phyloP scores from a whole-genome alignment of 2,329 filamentous ascomycete genomes.

The Curvularia eragrostidis region DNA sequence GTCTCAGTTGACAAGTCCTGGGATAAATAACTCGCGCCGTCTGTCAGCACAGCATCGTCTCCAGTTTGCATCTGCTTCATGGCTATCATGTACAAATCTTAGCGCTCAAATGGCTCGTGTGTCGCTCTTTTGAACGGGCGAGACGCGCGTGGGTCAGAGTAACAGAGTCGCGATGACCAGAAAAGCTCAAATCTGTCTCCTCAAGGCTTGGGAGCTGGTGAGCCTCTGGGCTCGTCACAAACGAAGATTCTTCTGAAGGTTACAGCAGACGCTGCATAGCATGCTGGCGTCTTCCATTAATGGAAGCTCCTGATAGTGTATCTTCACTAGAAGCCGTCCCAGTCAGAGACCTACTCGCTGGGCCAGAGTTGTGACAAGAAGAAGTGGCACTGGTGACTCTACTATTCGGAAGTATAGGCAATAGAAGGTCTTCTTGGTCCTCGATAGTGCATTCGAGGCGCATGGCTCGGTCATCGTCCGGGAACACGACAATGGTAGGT shows the following conservation, averaged over 20 bases:
- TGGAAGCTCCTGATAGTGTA: neutral
- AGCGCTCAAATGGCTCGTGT: constrained; percentile 31
- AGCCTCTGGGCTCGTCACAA: constrained; percentile 16
- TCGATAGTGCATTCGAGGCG: constrained; percentile 22
- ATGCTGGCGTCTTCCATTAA: neutral
- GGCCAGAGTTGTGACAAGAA: constrained; percentile 31
- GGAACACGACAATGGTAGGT: constrained; percentile 39
- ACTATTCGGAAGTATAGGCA: constrained; percentile 42
- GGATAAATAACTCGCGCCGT: neutral
- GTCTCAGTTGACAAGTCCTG: constrained; percentile 2
- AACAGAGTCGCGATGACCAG: constrained; percentile 43
- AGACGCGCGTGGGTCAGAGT: constrained; percentile 39
- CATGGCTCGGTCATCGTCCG: constrained; percentile 29
- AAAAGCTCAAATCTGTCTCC: constrained; percentile 36
- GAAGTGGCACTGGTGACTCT: constrained; percentile 29
- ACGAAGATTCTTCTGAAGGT: constrained; percentile 7
- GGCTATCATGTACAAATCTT: constrained; percentile 32
- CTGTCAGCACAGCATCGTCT: constrained; percentile 21
- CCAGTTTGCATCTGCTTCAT: constrained; percentile 38
- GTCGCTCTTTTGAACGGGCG: constrained; percentile 23
- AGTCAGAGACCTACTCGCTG: constrained; percentile 27
- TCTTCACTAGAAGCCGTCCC: constrained; percentile 24
- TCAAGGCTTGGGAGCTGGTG: constrained; percentile 41
- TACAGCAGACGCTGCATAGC: neutral
- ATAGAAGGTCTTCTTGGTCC: constrained; percentile 30